Conservation (phyloP, 2,329 filamentous ascomycete genomes). For the Fusarium oxysporum region DNA sequence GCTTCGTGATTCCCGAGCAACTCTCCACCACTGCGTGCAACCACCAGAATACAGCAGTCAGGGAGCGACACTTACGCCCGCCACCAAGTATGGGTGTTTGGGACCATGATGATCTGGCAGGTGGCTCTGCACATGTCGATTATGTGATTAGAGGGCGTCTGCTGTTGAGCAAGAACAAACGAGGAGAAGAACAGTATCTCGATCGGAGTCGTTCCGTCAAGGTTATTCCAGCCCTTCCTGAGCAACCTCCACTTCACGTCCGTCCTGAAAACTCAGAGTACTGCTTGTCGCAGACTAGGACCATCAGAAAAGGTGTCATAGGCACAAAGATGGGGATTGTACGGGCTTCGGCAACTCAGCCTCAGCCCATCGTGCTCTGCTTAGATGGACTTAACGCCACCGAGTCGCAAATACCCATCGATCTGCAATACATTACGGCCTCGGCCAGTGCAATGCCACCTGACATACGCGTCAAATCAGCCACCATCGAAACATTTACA, state of each 20-base stretch:
- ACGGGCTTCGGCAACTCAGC: neutral
- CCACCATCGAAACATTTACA: neutral
- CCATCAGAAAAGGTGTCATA: neutral
- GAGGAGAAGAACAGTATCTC: neutral
- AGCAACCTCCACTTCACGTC: neutral
- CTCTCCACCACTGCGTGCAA: neutral
- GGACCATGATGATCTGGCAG: neutral
- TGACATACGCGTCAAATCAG: neutral
- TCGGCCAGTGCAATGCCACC: neutral
- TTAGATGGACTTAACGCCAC: neutral
- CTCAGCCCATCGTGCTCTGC: neutral
- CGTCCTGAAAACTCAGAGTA: neutral
- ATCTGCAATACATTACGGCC: neutral
- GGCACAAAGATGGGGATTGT: neutral
- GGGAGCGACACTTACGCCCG: neutral
- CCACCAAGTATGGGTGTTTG: constrained; percentile 1
- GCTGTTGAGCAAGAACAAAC: neutral
- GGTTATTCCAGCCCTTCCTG: neutral
- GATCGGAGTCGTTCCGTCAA: neutral
- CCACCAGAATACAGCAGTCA: neutral
- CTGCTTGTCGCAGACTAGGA: neutral
- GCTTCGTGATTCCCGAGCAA: neutral
- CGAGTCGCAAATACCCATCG: neutral
- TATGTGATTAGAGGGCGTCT: neutral
- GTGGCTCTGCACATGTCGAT: neutral